These are phyloP conservation scores for Thermoascus crustaceus DNA, from an alignment of 2,329 filamentous ascomycete genomes.

Conservation along the genomic window DNA sequence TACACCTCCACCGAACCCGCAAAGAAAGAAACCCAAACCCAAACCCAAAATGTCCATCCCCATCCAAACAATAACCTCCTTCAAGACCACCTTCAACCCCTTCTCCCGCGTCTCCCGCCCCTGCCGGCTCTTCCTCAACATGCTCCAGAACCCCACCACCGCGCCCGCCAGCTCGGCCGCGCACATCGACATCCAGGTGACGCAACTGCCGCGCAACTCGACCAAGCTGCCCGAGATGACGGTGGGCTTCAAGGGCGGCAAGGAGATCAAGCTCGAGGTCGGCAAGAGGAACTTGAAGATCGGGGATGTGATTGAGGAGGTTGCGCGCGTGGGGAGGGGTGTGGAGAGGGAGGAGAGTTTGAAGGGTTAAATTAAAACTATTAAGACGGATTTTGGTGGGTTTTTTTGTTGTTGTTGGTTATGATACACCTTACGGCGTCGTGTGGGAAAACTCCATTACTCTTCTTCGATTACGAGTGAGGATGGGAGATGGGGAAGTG, in stretches of 20 bases:
- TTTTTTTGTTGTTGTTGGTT: constrained; percentile 6
- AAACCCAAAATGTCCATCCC: constrained; percentile 28
- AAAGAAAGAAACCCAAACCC: neutral
- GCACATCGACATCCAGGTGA: constrained; percentile 68
- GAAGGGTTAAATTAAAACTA: no score
- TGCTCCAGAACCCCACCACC: constrained; percentile 75
- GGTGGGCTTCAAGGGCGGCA: constrained; percentile 93
- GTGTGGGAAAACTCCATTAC: no score
- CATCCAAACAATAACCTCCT: constrained; percentile 53
- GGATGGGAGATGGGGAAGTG: no score
- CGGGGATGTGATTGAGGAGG: constrained; percentile 77
- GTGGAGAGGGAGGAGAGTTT: constrained; percentile 79
- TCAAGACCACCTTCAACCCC: constrained; percentile 84
- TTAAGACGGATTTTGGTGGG: constrained; percentile 9
- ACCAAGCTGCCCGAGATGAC: constrained; percentile 60
- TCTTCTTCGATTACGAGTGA: no score
- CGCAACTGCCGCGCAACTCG: constrained; percentile 62
- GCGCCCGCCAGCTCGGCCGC: constrained; percentile 66
- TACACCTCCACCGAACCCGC: neutral
- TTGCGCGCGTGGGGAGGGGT: constrained; percentile 77
- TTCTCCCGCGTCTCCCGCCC: constrained; percentile 74
- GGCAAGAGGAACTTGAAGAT: constrained; percentile 72
- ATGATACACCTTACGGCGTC: neutral
- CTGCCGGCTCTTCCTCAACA: constrained; percentile 77
- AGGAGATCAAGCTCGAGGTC: constrained; percentile 74